Conservation (phyloP, 1,284 basidiomycete genomes). For the Vanrija sp. region DNA sequence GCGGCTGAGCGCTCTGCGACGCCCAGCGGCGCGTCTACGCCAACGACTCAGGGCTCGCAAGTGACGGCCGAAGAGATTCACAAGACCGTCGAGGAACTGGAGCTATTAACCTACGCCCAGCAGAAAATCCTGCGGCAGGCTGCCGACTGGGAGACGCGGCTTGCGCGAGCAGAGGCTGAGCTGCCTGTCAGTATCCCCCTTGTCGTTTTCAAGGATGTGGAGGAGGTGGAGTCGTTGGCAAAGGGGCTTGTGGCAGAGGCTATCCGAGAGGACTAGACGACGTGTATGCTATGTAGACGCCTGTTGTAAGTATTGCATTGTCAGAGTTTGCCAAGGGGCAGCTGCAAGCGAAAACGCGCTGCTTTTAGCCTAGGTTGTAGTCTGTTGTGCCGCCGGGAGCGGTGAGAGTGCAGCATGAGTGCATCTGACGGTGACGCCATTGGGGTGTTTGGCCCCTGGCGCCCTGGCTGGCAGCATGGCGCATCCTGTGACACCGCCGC, state of each 20-base stretch:
- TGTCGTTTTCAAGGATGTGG: constrained; percentile 29
- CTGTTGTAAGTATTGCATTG: too few species aligned
- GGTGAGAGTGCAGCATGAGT: too few species aligned
- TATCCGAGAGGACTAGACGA: too few species aligned
- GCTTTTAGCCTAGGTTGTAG: too few species aligned
- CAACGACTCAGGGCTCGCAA: neutral
- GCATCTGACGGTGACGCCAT: too few species aligned
- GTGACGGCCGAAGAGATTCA: constrained; percentile 3
- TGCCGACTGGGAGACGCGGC: constrained; percentile 30
- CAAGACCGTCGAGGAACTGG: constrained; percentile 20
- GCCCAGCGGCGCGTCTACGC: constrained; percentile 4
- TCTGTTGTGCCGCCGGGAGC: too few species aligned
- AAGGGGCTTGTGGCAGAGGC: constrained; percentile 4
- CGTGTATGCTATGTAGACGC: too few species aligned
- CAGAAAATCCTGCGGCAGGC: constrained; percentile 36
- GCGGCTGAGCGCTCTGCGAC: neutral
- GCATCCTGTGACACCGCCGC: too few species aligned
- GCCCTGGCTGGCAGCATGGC: too few species aligned
- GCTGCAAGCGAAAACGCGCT: too few species aligned
- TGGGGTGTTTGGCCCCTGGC: too few species aligned
- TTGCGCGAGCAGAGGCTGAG: constrained; percentile 17
- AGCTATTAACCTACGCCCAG: constrained; percentile 27
- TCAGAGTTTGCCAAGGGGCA: too few species aligned
- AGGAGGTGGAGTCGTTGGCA: constrained; percentile 26
- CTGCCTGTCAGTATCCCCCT: constrained; percentile 20